These are phyloP conservation scores for Syzygium aqueum DNA, from an alignment of 345 rosid species.

Conservation along the genomic window DNA sequence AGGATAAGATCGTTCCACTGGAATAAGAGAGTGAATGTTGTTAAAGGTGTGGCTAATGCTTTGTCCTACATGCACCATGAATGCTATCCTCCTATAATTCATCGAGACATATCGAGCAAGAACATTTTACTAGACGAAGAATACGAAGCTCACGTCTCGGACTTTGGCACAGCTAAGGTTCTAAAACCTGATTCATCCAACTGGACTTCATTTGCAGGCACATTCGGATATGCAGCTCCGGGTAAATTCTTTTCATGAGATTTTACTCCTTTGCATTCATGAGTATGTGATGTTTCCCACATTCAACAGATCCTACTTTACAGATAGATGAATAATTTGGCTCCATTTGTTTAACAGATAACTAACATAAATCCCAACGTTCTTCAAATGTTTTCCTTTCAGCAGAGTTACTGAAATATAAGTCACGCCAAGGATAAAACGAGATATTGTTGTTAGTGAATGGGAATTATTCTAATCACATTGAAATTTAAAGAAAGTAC, in stretches of 20 bases:
- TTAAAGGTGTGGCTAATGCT: neutral
- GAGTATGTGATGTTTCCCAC: neutral
- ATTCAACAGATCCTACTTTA: neutral
- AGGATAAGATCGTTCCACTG: conserved; percentile 9
- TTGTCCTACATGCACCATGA: conserved; percentile 2
- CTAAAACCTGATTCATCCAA: neutral
- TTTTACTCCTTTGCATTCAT: too few relatives aligned
- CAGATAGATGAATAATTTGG: neutral
- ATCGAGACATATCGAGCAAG: conserved; percentile 2
- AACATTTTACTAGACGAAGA: neutral
- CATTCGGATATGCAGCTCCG: conserved; percentile 5
- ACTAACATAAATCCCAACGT: neutral
- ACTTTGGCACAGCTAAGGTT: neutral
- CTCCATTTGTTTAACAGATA: neutral
- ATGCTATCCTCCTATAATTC: neutral
- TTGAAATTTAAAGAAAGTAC: neutral
- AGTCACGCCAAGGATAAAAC: neutral
- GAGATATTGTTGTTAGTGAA: neutral
- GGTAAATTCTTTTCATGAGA: neutral
- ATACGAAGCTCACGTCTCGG: neutral
- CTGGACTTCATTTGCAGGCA: conserved; percentile 3
- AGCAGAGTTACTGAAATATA: neutral
- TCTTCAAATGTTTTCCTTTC: neutral
- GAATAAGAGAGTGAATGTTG: conserved; percentile 5
- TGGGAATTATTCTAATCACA: neutral